These are phyloP conservation scores for Rhizomucor pusillus DNA, from an alignment of 371 early-diverging fungal species.

Conservation along the genomic window DNA sequence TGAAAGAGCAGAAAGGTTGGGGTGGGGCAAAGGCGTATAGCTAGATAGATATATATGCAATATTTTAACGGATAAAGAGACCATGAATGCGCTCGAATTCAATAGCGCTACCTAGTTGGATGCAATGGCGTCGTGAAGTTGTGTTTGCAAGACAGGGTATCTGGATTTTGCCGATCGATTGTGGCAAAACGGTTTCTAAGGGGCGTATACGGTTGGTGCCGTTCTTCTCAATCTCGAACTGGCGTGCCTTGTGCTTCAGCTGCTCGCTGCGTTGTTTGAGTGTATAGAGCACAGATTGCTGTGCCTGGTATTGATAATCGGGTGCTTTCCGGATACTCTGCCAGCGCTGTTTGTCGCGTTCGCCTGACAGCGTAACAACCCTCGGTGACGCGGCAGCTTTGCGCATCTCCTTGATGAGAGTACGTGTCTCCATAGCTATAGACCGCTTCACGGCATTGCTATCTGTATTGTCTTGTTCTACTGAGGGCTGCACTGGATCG, in stretches of 20 bases:
- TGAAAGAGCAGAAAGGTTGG: too few relatives aligned
- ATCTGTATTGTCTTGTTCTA: slow-evolving; percentile 4
- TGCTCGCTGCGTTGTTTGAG: slow-evolving; percentile 63
- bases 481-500: slow-evolving; percentile 2
- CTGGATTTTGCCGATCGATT: slow-evolving; percentile 21
- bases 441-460: slow-evolving; percentile 12
- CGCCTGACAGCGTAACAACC: slow-evolving; percentile 45
- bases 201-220: not conserved
- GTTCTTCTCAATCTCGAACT: not conserved
- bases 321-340: slow-evolving; percentile 55
- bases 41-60: not conserved
- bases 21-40: too few relatives aligned
- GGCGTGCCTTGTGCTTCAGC: slow-evolving; percentile 42
- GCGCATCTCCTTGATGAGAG: slow-evolving; percentile 48
- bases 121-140: slow-evolving; percentile 12
- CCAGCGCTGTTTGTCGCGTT: slow-evolving; percentile 44
- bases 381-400: slow-evolving; percentile 52
- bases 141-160: slow-evolving; percentile 13
- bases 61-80: slow-evolving; percentile 27
- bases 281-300: slow-evolving; percentile 67
- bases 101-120: slow-evolving; percentile 26
- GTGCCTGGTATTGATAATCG: slow-evolving; percentile 71
- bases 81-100: slow-evolving; percentile 40
- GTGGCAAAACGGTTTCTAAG: not conserved
- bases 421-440: slow-evolving; percentile 35